Conservation (phyloP, 352 stramenopile genomes). For the Phytophthora melonis region DNA sequence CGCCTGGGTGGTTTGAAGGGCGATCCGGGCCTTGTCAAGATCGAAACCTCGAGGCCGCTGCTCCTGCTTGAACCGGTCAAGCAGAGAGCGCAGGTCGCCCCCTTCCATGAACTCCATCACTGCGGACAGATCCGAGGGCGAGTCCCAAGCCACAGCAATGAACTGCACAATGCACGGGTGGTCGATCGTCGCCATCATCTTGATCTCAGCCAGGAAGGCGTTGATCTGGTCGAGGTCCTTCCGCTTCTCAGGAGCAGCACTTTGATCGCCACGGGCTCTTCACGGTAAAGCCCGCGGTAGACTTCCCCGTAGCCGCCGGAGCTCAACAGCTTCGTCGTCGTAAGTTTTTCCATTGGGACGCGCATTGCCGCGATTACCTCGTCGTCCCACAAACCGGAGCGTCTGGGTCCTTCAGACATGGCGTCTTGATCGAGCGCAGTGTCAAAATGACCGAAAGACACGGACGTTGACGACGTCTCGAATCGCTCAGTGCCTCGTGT, state of each 20-base stretch:
- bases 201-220: conserved; percentile 53
- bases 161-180: conserved; percentile 65
- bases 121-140: conserved; percentile 40
- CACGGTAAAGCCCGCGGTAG: conserved; percentile 50
- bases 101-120: conserved; percentile 62
- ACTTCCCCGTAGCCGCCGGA: conserved; percentile 55
- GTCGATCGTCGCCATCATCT: conserved; percentile 52
- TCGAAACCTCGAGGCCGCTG: conserved; percentile 31
- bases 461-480: conserved; percentile 31
- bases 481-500: conserved; percentile 37
- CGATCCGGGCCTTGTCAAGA: conserved; percentile 40
- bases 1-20: conserved; percentile 40
- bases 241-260: conserved; percentile 37
- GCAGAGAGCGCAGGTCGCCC: conserved; percentile 42
- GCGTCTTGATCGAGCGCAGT: conserved; percentile 6
- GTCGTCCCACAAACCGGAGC: conserved; percentile 38
- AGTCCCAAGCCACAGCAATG: conserved; percentile 57
- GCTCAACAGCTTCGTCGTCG: conserved; percentile 39
- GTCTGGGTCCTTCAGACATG: background rate
- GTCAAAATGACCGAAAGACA: conserved; percentile 30
- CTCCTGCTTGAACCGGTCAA: conserved; percentile 35
- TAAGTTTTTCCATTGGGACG: conserved; percentile 55
- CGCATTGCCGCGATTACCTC: conserved; percentile 32
- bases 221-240: conserved; percentile 50
- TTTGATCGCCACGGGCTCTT: conserved; percentile 54